These are phyloP conservation scores for Camellia lanceoleosa DNA, from an alignment of 148 eudicot species.

Conservation along the genomic window DNA sequence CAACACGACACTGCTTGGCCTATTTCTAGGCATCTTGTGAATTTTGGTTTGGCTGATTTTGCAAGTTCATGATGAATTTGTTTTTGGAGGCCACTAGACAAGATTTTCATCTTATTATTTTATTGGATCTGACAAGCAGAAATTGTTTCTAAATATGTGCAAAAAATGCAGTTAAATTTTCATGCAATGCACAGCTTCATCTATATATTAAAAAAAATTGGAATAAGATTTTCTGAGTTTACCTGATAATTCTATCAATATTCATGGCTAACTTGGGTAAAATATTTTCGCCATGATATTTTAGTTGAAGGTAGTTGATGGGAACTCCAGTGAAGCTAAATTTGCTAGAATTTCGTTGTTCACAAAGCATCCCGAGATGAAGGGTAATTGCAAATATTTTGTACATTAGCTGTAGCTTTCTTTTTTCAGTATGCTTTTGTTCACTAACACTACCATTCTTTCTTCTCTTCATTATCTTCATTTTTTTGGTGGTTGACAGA, in stretches of 20 bases:
- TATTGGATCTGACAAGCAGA: background rate
- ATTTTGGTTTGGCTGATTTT: background rate
- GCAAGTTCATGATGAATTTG: background rate
- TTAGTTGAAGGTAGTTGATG: constrained; percentile 57
- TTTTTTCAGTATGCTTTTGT: background rate
- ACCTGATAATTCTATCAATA: background rate
- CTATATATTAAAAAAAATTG: background rate
- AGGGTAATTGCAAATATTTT: constrained; percentile 38
- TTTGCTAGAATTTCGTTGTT: constrained; percentile 60
- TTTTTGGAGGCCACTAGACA: background rate
- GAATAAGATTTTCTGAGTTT: background rate
- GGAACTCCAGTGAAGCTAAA: constrained; percentile 48
- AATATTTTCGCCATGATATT: constrained; percentile 14
- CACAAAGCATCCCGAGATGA: constrained; percentile 85
- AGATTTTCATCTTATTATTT: background rate
- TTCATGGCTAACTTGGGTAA: background rate
- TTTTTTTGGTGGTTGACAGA: constrained; percentile 35
- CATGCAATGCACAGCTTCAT: background rate
- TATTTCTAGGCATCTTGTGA: background rate
- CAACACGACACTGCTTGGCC: background rate
- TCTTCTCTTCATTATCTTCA: background rate
- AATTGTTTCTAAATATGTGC: background rate
- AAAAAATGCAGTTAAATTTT: background rate
- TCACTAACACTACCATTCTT: background rate
- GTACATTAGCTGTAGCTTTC: background rate